These are phyloP conservation scores for Murraya paniculata DNA, from an alignment of 345 rosid genomes.

Conservation along the genomic window DNA sequence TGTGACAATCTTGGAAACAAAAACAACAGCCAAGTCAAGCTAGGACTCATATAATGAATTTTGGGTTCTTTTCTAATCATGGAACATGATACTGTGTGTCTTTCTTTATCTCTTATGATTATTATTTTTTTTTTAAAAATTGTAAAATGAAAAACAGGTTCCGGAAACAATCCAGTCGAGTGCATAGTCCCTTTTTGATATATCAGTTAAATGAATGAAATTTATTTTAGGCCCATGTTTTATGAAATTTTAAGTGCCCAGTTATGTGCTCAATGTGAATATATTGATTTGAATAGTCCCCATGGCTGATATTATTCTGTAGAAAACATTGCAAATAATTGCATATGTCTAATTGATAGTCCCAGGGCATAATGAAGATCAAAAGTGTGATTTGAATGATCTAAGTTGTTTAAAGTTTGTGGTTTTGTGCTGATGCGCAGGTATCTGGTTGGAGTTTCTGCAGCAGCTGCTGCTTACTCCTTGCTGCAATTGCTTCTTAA, in stretches of 20 bases:
- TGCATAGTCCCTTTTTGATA: too few relatives aligned
- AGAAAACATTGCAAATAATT: not conserved
- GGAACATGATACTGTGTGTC: too few relatives aligned
- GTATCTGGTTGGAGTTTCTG: conserved; percentile 70
- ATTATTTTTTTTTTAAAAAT: too few relatives aligned
- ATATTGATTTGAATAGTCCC: not conserved
- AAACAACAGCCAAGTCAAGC: too few relatives aligned
- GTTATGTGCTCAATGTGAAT: not conserved
- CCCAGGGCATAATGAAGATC: not conserved
- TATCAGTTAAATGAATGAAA: too few relatives aligned
- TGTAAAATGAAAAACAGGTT: too few relatives aligned
- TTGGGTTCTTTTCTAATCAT: too few relatives aligned
- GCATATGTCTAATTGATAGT: not conserved
- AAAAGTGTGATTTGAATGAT: conserved; percentile 8
- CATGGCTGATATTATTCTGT: not conserved
- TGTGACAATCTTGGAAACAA: too few relatives aligned
- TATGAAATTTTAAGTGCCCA: not conserved
- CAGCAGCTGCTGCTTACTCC: conserved; percentile 54
- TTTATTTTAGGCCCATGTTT: not conserved
- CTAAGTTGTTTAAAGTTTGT: not conserved
- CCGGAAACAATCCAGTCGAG: too few relatives aligned
- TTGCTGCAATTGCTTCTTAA: conserved; percentile 55
- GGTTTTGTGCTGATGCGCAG: conserved; percentile 33
- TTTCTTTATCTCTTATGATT: too few relatives aligned
- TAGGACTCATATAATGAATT: too few relatives aligned